These are phyloP conservation scores for Debaryomycetaceae sp. DNA, from an alignment of 1,139 yeast genomes.

Conservation along the genomic window DNA sequence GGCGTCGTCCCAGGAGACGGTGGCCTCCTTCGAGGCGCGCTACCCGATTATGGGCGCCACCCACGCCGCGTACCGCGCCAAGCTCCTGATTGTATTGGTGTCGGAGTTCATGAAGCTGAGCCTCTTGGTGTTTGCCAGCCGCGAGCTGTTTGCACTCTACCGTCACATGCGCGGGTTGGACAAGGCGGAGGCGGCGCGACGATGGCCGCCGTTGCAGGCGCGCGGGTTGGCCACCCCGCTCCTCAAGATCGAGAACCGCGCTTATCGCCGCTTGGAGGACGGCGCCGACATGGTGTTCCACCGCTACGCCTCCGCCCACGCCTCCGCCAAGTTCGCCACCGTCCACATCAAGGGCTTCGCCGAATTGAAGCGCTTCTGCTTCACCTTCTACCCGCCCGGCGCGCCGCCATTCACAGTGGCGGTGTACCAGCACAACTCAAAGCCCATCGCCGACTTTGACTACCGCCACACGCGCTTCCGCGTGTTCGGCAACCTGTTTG, in stretches of 20 bases:
- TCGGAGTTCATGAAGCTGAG: slow-evolving; percentile 31
- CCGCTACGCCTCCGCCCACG: slow-evolving; percentile 19
- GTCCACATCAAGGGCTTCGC: slow-evolving; percentile 28
- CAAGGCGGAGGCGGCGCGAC: slow-evolving; percentile 26
- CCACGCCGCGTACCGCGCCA: slow-evolving; percentile 20
- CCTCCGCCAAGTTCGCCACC: slow-evolving; percentile 26
- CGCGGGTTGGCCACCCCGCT: slow-evolving; percentile 37
- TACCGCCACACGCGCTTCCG: slow-evolving; percentile 37
- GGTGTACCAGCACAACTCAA: slow-evolving; percentile 32
- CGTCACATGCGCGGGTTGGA: slow-evolving; percentile 23
- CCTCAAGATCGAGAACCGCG: slow-evolving; percentile 31
- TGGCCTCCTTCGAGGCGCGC: slow-evolving; percentile 6
- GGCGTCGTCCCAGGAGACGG: slow-evolving; percentile 7
- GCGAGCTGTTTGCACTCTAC: slow-evolving; percentile 28
- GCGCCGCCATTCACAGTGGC: slow-evolving; percentile 19
- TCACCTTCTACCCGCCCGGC: slow-evolving; percentile 22
- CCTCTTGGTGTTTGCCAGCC: slow-evolving; percentile 27
- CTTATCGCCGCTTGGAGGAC: slow-evolving; percentile 33
- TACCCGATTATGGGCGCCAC: slow-evolving; percentile 14
- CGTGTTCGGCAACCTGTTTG: slow-evolving; percentile 33
- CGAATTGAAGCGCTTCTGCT: slow-evolving; percentile 25
- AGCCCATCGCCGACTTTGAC: slow-evolving; percentile 39
- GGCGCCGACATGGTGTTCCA: slow-evolving; percentile 34
- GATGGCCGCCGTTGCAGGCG: slow-evolving; percentile 29
- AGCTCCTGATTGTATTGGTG: slow-evolving; percentile 27